Conservation (phyloP, 306 rosid genomes). For the Casuarina equisetifolia region DNA sequence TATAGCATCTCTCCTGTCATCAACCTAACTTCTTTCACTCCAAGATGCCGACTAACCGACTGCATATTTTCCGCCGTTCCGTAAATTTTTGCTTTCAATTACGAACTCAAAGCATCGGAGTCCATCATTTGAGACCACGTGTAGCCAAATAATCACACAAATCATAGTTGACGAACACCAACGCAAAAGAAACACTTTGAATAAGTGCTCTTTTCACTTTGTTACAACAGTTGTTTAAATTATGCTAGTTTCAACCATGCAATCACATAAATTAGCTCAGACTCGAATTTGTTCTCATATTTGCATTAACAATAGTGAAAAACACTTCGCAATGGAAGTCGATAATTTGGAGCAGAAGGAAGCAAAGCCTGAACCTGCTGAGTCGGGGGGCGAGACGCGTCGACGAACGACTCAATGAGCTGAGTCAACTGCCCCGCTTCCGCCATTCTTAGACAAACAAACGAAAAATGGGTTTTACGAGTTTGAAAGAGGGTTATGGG, state of each 20-base stretch:
- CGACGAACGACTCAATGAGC: constrained; percentile 73
- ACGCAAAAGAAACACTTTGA: neutral
- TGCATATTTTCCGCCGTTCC: too few relatives aligned
- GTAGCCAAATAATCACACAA: neutral
- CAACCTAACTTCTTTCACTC: neutral
- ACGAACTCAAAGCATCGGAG: neutral
- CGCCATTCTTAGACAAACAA: constrained; percentile 49
- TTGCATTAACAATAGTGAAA: neutral
- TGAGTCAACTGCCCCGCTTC: constrained; percentile 46
- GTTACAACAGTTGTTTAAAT: neutral
- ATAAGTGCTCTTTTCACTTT: neutral
- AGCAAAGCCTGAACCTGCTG: constrained; percentile 55
- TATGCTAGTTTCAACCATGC: neutral
- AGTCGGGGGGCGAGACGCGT: constrained; percentile 54
- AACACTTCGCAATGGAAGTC: neutral
- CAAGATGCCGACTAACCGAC: neutral
- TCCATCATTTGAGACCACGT: neutral
- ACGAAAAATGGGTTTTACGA: constrained; percentile 31
- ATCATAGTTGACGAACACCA: neutral
- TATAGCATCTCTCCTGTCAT: neutral
- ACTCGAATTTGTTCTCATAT: neutral
- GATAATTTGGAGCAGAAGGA: neutral
- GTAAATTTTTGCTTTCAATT: neutral
- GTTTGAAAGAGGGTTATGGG: constrained; percentile 27
- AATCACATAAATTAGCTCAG: neutral